Conservation (phyloP, 73 alveolate species). For the Paramecium primaurelia region DNA sequence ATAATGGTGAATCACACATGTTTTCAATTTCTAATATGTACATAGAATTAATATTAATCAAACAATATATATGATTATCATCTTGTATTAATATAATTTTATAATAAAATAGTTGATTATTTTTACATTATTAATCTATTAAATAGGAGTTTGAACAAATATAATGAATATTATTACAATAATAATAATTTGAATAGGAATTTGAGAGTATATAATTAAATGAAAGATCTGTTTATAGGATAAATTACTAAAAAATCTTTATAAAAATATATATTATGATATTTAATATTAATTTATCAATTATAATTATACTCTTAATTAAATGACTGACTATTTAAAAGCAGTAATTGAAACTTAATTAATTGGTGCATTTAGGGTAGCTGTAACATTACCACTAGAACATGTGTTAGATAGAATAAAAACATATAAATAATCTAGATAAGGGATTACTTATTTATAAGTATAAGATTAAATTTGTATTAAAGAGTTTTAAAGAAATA, state of each 20-base stretch:
- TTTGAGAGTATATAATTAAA: too few relatives aligned
- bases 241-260: not conserved
- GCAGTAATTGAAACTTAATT: constrained; percentile 31
- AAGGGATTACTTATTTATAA: not conserved
- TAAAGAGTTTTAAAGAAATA: not conserved
- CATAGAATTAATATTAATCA: not conserved
- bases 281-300: not conserved
- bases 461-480: not conserved
- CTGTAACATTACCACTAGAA: not conserved
- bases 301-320: not conserved
- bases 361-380: constrained; percentile 15
- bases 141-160: too few relatives aligned
- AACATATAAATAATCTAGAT: not conserved
- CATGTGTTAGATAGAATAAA: constrained; percentile 8
- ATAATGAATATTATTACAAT: too few relatives aligned
- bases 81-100: too few relatives aligned
- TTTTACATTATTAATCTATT: too few relatives aligned
- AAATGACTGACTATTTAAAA: not conserved
- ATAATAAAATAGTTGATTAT: too few relatives aligned
- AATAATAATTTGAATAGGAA: too few relatives aligned
- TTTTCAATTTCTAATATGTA: not conserved
- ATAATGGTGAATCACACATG: not conserved
- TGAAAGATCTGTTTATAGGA: not conserved
- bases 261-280: not conserved
- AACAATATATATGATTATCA: too few relatives aligned